Conservation (phyloP, 2,329 filamentous ascomycete species). For the Colletotrichum spinosum region DNA sequence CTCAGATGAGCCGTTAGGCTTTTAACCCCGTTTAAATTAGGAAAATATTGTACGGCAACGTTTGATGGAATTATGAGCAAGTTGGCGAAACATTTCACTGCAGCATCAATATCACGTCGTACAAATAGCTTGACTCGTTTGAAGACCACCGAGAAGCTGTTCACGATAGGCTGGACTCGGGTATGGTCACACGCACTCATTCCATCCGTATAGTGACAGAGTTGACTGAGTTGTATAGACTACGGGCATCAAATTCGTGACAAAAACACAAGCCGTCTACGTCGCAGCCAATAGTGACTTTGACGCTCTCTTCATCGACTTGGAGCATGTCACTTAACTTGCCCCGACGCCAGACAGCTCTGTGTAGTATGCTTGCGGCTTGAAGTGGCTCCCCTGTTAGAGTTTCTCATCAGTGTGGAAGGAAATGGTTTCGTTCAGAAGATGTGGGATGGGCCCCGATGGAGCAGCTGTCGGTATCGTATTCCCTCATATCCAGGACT, state of each 20-base stretch:
- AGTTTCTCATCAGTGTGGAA: constrained; percentile 41
- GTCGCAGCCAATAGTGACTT: constrained; percentile 49
- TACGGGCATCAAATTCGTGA: constrained; percentile 45
- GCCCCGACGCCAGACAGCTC: constrained; percentile 45
- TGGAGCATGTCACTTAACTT: constrained; percentile 50
- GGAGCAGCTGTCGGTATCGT: constrained; percentile 42
- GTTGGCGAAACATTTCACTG: too few species aligned
- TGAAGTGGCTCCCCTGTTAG: constrained; percentile 41
- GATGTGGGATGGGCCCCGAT: constrained; percentile 38
- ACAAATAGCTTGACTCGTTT: too few species aligned
- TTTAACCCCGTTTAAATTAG: too few species aligned
- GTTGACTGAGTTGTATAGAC: constrained; percentile 26
- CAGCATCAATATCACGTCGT: too few species aligned
- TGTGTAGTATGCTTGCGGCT: constrained; percentile 42
- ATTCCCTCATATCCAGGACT: constrained; percentile 42
- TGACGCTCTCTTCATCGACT: constrained; percentile 51
- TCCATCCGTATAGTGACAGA: too few species aligned
- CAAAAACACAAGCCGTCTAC: constrained; percentile 45
- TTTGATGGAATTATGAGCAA: too few species aligned
- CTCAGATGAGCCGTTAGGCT: too few species aligned
- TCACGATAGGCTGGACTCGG: too few species aligned
- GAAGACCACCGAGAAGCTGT: too few species aligned
- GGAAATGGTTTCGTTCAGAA: constrained; percentile 42
- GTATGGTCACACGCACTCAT: too few species aligned
- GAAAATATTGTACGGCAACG: too few species aligned